phyloP scores from a whole-genome alignment of 2,329 filamentous ascomycete species.

The Pseudocercospora pini-densiflorae region DNA sequence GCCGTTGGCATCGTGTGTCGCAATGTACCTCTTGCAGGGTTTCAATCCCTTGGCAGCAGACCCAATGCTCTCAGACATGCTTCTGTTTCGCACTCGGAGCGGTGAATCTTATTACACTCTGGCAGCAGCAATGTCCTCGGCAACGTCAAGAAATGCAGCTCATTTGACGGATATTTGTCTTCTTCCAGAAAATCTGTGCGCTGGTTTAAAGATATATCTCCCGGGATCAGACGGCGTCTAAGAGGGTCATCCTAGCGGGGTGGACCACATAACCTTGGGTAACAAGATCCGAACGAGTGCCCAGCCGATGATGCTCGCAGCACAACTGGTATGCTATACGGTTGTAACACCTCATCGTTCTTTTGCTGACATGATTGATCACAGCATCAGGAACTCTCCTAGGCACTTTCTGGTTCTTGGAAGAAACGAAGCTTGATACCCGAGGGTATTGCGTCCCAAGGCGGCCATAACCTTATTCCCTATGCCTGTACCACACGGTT shows the following conservation, averaged over 20 bases:
- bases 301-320: background rate
- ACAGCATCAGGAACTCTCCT: background rate
- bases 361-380: too few relatives aligned
- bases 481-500: background rate
- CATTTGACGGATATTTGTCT: background rate
- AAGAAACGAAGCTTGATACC: background rate
- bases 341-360: too few relatives aligned
- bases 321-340: background rate
- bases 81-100: background rate
- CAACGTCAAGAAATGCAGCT: background rate
- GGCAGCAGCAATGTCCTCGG: background rate
- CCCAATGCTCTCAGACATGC: constrained; percentile 18
- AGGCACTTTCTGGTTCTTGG: constrained; percentile 10
- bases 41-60: constrained; percentile 19
- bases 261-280: background rate
- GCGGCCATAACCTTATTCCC: constrained; percentile 7
- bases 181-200: constrained; percentile 2
- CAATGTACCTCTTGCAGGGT: constrained; percentile 32
- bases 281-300: too few relatives aligned
- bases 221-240: background rate
- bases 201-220: background rate
- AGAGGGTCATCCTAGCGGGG: background rate
- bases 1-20: constrained; percentile 28
- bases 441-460: background rate
- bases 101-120: background rate